Percentiles rank a stretch among this genome's conserved stretches.
phyloP scores from a whole-genome alignment of 805 yeast genomes.

The Clavispora phyllophila region DNA sequence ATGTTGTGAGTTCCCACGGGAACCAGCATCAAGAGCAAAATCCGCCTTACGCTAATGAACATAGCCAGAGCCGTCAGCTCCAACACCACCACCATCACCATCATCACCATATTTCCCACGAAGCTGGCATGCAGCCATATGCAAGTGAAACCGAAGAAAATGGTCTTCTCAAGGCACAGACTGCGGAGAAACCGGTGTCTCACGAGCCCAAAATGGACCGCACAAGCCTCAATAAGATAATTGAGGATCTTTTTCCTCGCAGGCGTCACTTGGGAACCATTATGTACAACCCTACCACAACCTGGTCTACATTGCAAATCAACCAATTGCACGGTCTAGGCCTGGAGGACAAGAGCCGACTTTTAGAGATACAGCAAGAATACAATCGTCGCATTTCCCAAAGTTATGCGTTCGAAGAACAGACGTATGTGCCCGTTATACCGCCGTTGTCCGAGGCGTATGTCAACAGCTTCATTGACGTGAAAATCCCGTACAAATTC shows the following conservation, averaged over 20 bases:
- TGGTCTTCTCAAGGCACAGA: not conserved
- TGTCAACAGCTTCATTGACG: slow-evolving; percentile 46
- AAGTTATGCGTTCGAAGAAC: slow-evolving; percentile 5
- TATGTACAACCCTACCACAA: slow-evolving; percentile 54
- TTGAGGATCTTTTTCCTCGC: slow-evolving; percentile 24
- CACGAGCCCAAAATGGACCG: not conserved
- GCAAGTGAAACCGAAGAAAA: not conserved
- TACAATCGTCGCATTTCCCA: slow-evolving; percentile 11
- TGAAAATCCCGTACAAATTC: slow-evolving; percentile 49
- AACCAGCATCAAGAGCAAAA: not conserved
- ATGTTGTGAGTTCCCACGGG: not conserved
- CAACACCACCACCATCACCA: not conserved
- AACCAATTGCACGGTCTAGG: slow-evolving; percentile 16
- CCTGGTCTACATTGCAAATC: slow-evolving; percentile 38
- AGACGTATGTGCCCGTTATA: slow-evolving; percentile 33
- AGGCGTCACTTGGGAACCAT: slow-evolving; percentile 25
- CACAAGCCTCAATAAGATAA: slow-evolving; percentile 10
- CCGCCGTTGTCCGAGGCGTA: slow-evolving; percentile 36
- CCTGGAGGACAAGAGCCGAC: slow-evolving; percentile 24
- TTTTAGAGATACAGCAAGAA: slow-evolving; percentile 18
- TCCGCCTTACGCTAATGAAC: too few relatives aligned
- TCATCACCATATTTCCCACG: not conserved
- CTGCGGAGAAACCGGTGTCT: too few relatives aligned
- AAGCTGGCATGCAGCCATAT: not conserved
- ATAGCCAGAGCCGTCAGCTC: not conserved